These are phyloP conservation scores for Aureobasidium sp. DNA, from an alignment of 2,329 filamentous ascomycete species.

Conservation along the genomic window DNA sequence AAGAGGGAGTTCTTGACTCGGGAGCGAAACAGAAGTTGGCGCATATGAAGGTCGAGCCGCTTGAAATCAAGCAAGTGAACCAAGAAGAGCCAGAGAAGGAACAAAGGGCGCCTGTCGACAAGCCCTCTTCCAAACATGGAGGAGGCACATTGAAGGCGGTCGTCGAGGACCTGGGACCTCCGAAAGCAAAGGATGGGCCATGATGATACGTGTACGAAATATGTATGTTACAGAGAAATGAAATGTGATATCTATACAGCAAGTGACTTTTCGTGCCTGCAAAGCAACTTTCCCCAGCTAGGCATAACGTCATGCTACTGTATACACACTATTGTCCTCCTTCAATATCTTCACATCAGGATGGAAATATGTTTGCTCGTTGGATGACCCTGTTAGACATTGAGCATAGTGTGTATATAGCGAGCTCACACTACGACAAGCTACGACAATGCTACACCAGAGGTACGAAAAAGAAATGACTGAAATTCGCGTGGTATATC, in stretches of 20 bases:
- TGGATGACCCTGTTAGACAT: too few relatives aligned
- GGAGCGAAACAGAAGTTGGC: slow-evolving; percentile 7
- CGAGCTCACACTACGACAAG: too few relatives aligned
- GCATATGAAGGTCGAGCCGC: background rate
- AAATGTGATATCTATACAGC: background rate
- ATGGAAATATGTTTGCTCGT: too few relatives aligned
- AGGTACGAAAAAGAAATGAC: background rate
- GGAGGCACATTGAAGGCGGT: slow-evolving; percentile 2
- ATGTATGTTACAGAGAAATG: background rate
- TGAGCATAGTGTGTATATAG: too few relatives aligned
- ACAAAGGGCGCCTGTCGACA: background rate
- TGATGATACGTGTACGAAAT: background rate
- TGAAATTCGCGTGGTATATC: background rate
- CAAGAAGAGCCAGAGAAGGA: background rate
- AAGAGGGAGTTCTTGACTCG: background rate
- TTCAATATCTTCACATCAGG: too few relatives aligned
- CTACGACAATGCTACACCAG: background rate
- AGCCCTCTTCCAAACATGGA: background rate
- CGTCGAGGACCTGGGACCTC: slow-evolving; percentile 4
- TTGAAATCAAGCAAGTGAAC: background rate
- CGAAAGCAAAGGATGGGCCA: background rate
- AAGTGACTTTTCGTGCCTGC: too few relatives aligned
- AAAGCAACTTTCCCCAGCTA: too few relatives aligned
- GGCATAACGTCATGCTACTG: too few relatives aligned
- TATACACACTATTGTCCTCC: too few relatives aligned